Evolutionary conservation across 345 rosid species (phyloP).

Genomic region (Syzygium oleosum): DNA sequence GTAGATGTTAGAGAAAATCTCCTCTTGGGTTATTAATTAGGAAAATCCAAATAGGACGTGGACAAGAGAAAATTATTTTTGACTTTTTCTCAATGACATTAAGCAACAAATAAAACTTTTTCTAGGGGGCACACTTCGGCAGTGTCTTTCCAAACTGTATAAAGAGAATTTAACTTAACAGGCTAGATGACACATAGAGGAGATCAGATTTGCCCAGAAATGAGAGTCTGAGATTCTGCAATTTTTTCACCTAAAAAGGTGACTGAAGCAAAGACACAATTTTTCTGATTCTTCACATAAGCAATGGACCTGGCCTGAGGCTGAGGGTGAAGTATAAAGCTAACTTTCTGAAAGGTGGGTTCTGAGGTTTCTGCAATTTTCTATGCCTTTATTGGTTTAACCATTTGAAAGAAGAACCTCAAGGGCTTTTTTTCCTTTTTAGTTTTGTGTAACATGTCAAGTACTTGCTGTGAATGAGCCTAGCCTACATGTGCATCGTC

Average conservation of each 20-base stretch:
- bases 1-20: neutral
- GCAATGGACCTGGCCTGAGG: neutral
- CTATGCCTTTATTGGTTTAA: neutral
- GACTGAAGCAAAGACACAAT: neutral
- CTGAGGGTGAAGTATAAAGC: neutral
- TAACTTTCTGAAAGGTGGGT: neutral
- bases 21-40: neutral
- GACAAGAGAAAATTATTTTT: neutral
- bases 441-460: neutral
- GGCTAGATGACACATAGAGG: neutral
- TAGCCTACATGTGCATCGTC: neutral
- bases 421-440: neutral
- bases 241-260: neutral
- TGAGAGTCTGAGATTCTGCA: neutral
- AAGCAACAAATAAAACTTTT: neutral
- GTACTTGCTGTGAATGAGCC: neutral
- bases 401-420: neutral
- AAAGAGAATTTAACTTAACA: neutral
- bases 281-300: neutral
- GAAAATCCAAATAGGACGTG: constrained; percentile 2
- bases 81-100: neutral
- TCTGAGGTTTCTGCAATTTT: neutral
- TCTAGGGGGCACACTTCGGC: neutral
- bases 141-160: neutral
- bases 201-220: neutral